These are phyloP conservation scores for Xylaria scruposa DNA, from an alignment of 495 filamentous ascomycete species.

Conservation along the genomic window DNA sequence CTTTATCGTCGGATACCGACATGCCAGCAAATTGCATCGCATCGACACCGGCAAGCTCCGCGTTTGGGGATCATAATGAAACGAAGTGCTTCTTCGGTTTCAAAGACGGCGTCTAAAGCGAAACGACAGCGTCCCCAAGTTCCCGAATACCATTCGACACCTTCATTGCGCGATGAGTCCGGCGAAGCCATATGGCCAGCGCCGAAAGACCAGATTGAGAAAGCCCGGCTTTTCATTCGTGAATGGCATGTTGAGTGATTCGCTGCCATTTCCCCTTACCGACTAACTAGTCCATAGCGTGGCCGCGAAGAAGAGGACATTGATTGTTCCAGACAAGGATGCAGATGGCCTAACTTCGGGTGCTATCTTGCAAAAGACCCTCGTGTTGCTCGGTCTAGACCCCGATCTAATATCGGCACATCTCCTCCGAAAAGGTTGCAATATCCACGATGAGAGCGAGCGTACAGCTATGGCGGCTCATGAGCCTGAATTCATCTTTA, in stretches of 20 bases:
- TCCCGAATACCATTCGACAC: conserved; percentile 49
- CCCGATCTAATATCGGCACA: conserved; percentile 55
- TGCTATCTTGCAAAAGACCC: conserved; percentile 61
- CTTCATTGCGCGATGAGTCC: conserved; percentile 43
- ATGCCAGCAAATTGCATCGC: not conserved
- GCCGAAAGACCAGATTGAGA: conserved; percentile 52
- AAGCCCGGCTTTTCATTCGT: conserved; percentile 51
- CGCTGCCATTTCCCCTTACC: conserved; percentile 24
- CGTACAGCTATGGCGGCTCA: conserved; percentile 51
- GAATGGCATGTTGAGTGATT: conserved; percentile 55
- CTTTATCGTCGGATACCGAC: not conserved
- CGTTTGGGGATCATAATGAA: conserved; percentile 33
- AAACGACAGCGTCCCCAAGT: conserved; percentile 36
- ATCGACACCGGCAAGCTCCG: not conserved
- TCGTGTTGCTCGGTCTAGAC: conserved; percentile 57
- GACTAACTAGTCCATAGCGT: conserved; percentile 26
- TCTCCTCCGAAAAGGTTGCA: conserved; percentile 58
- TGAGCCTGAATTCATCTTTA: conserved; percentile 59
- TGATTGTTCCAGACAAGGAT: conserved; percentile 68
- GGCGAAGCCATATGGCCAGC: conserved; percentile 63
- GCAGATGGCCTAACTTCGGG: conserved; percentile 66
- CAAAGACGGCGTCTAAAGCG: conserved; percentile 30
- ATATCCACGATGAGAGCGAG: conserved; percentile 56
- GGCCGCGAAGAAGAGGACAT: conserved; percentile 38
- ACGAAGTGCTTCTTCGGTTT: conserved; percentile 33